Evolutionary conservation across 2,329 filamentous ascomycete genomes (phyloP).

Genomic region (Colletotrichum shisoi): DNA sequence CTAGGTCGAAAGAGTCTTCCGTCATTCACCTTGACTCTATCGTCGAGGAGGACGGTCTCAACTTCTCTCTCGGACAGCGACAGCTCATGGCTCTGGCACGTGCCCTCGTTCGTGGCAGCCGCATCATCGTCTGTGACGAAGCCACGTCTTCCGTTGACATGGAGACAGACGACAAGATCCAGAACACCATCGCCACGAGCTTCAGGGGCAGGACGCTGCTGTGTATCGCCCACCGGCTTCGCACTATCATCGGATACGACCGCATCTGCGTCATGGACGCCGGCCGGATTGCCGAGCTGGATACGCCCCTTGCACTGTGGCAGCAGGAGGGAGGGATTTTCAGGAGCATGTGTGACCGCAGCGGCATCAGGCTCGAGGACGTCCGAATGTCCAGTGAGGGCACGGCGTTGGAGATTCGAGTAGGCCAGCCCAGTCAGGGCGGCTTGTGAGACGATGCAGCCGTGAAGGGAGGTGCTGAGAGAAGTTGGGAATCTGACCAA

Average conservation of each 20-base stretch:
- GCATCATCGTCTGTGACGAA: conserved; percentile 97
- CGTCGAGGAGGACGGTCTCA: conserved; percentile 93
- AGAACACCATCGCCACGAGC: conserved; percentile 82
- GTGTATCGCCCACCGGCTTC: conserved; percentile 90
- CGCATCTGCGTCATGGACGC: conserved; percentile 96
- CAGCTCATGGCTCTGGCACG: conserved; percentile 95
- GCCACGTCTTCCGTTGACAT: conserved; percentile 93
- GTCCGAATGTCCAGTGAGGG: conserved; percentile 56
- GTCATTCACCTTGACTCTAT: conserved; percentile 82
- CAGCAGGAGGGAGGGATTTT: conserved; percentile 77
- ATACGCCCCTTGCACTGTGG: conserved; percentile 77
- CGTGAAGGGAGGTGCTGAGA: conserved; percentile 13
- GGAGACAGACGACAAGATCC: conserved; percentile 96
- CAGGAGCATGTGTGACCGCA: conserved; percentile 86
- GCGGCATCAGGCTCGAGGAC: conserved; percentile 72
- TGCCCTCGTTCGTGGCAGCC: conserved; percentile 83
- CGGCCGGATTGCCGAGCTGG: conserved; percentile 86
- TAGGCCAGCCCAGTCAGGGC: conserved; percentile 35
- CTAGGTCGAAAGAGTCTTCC: conserved; percentile 48
- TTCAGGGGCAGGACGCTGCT: conserved; percentile 88
- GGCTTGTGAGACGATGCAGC: conserved; percentile 16
- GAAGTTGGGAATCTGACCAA: conserved; percentile 30
- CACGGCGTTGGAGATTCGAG: conserved; percentile 40
- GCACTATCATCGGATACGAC: conserved; percentile 93
- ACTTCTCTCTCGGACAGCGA: conserved; percentile 93